Evolutionary conservation across 495 filamentous ascomycete species (phyloP).

Genomic region (Aspergillus diversus): DNA sequence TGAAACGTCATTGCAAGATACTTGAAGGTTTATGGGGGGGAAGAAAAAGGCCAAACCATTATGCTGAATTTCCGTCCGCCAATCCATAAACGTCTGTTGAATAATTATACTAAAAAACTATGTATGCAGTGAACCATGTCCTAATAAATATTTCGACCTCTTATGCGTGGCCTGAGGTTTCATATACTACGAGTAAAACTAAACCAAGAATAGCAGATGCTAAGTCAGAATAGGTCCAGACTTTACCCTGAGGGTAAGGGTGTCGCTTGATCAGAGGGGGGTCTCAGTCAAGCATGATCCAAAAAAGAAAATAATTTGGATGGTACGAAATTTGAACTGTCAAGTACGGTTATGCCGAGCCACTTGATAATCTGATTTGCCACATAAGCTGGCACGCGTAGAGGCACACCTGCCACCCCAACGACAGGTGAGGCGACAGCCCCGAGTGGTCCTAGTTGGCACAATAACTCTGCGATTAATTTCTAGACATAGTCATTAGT

Average conservation of each 20-base stretch:
- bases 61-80: not conserved
- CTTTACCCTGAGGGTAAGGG: no score
- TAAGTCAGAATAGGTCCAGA: no score
- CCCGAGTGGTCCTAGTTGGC: not conserved
- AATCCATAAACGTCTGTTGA: not conserved
- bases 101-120: not conserved
- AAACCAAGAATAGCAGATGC: no score
- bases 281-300: no score
- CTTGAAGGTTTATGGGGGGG: slow-evolving; percentile 5
- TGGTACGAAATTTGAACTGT: not conserved
- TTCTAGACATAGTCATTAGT: not conserved
- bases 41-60: slow-evolving; percentile 9
- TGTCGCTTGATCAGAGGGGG: not conserved
- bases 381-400: not conserved
- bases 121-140: not conserved
- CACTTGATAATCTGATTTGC: not conserved
- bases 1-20: no score
- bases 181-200: no score
- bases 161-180: not conserved
- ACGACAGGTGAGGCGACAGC: not conserved
- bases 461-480: not conserved
- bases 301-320: not conserved
- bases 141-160: not conserved
- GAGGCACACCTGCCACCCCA: not conserved
- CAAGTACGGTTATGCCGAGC: not conserved